Conservation (phyloP, 176 grass and related monocot genomes). For the Pontederia crassipes region DNA sequence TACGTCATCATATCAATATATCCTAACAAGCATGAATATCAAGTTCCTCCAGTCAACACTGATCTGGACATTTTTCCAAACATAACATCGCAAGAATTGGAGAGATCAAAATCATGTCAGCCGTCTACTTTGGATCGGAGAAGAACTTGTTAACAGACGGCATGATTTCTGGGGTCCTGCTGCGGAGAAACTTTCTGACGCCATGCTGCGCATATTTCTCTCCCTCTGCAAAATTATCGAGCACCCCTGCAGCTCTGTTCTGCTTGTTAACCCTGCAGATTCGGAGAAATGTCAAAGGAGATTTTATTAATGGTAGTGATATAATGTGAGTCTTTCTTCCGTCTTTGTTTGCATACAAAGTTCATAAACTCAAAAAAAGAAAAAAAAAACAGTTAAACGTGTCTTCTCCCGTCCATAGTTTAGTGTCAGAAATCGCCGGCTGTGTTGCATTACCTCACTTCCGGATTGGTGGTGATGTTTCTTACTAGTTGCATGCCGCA, state of each 20-base stretch:
- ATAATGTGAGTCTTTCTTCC: background rate
- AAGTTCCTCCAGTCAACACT: too few relatives aligned
- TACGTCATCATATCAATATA: too few relatives aligned
- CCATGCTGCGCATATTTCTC: constrained; percentile 14
- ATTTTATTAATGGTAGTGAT: too few relatives aligned
- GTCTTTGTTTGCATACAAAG: background rate
- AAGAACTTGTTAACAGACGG: constrained; percentile 11
- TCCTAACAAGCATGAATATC: too few relatives aligned
- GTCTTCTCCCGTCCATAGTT: too few relatives aligned
- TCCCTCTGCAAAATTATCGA: constrained; percentile 13
- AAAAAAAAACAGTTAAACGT: too few relatives aligned
- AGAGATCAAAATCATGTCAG: too few relatives aligned
- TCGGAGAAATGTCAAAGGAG: too few relatives aligned
- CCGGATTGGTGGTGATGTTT: constrained; percentile 7
- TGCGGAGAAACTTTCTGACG: constrained; percentile 11
- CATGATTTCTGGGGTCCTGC: constrained; percentile 4
- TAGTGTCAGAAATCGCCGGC: too few relatives aligned
- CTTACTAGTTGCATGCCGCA: constrained; percentile 6
- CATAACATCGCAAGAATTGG: too few relatives aligned
- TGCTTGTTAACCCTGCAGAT: constrained; percentile 10
- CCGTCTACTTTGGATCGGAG: background rate
- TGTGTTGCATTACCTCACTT: background rate
- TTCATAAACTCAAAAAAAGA: background rate
- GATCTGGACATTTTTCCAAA: too few relatives aligned
- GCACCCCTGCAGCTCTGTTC: constrained; percentile 6